These are phyloP conservation scores for Xerocomellus dryophilus DNA, from an alignment of 768 basidiomycete genomes.

Conservation along the genomic window DNA sequence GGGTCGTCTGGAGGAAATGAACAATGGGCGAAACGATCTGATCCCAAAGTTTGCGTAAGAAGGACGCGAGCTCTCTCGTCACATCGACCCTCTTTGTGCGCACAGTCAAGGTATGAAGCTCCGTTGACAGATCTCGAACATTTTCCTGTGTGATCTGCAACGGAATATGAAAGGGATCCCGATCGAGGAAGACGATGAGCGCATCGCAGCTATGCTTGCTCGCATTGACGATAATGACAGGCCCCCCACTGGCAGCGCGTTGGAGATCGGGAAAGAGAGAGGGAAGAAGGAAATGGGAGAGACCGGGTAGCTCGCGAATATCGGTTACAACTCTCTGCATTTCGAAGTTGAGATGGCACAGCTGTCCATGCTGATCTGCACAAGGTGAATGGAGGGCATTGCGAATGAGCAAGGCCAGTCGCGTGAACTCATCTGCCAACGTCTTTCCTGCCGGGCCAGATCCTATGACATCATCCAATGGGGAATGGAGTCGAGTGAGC, in stretches of 20 bases:
- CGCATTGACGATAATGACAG: slow-evolving; percentile 1
- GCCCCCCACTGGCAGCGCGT: not conserved
- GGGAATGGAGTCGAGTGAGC: slow-evolving; percentile 14
- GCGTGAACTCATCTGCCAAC: not conserved
- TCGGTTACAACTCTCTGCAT: not conserved
- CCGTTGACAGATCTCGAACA: not conserved
- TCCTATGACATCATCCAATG: not conserved
- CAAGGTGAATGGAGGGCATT: not conserved
- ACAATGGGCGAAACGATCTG: slow-evolving; percentile 11
- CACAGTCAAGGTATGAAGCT: not conserved
- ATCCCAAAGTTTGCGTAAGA: slow-evolving; percentile 17
- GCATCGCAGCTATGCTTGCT: slow-evolving; percentile 4
- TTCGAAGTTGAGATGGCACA: not conserved
- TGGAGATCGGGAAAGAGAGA: slow-evolving; percentile 5
- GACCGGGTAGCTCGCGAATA: slow-evolving; percentile 2
- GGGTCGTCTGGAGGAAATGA: not conserved
- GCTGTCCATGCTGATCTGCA: not conserved
- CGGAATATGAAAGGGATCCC: not conserved
- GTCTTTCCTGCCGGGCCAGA: not conserved
- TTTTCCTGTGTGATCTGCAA: not conserved
- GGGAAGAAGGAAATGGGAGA: slow-evolving; percentile 14
- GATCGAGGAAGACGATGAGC: not conserved
- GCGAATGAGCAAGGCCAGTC: not conserved
- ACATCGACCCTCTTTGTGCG: not conserved
- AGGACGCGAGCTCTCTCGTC: not conserved